Base-by-base conservation (phyloP, 805 yeast genomes). In the Cyberlindnera misumaiensis region DNA sequence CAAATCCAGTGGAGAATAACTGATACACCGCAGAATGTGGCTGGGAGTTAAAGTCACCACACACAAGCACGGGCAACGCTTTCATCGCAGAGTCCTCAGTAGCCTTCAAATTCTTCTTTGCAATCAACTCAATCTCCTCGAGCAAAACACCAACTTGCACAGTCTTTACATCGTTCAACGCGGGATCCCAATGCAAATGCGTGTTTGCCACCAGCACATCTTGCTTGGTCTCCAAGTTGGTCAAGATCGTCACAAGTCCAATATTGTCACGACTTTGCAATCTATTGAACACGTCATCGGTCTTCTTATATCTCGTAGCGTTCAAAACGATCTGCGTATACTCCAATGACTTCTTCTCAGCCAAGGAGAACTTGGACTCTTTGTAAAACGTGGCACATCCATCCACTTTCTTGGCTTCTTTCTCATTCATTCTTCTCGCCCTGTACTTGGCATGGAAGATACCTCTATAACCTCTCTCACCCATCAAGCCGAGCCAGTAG, bases 141-240 rank as follows among this genome's bases (percentile, higher is more conserved):
- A 93, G 64, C 46, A 93, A 66, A 22, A 93, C 82, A 31, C 96
- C 97, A 40, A 85, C 93, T 67, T 93, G 98, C 64, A 93, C 82
- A 3, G 97, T 78, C 61, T 93, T 93, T 40, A 93, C 99, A 63
- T 93, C 99, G 58, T 86, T 86, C 56, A 80, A 85, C 35, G 84
- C 86, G 4, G 98, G 98, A 66, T 93, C 97, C 97, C 98, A 93
- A 60, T 90, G 97, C 59, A 93, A 75, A 70, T 93, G 99, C 0
- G 97, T 90, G 53, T 88, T 90, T 4, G 84, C 88, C 28, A 87
- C 68, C 48, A 85, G 70, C 28, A 90, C 63, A 45, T 73, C 73
- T 56, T 81, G 83, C 13, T 89, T 87, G 5, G 89, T 75, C 39
- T 72, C 73, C 26, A 68, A 59, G 53, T 84, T 93, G 56, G 85